A percentile compares a stretch with the other conserved stretches of the same genome.
phyloP scores from a whole-genome alignment of 2,329 filamentous ascomycete genomes.

The Fusarium guadeloupense region DNA sequence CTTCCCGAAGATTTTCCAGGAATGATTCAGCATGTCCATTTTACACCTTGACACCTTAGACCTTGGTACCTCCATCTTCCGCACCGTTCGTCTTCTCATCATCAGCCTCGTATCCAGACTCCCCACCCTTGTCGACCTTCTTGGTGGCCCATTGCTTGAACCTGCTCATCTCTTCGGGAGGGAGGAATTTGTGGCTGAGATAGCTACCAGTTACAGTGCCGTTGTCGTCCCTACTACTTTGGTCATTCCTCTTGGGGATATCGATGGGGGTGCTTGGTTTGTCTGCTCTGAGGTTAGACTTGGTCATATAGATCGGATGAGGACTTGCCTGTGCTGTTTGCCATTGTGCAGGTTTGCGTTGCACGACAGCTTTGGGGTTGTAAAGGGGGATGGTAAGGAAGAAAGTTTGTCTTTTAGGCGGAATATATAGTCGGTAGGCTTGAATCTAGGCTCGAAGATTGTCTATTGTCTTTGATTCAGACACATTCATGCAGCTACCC shows the following conservation, averaged over 20 bases:
- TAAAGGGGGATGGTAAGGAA: not conserved
- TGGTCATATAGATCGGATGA: accelerated
- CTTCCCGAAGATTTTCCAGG: too few relatives aligned
- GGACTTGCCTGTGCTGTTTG: not conserved
- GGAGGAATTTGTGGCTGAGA: not conserved
- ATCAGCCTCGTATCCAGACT: slow-evolving; percentile 6
- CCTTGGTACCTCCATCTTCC: slow-evolving; percentile 5
- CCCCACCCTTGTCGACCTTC: not conserved
- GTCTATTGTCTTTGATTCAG: not conserved
- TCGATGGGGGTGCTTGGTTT: slow-evolving; percentile 1
- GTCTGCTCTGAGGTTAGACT: not conserved
- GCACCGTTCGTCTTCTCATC: slow-evolving; percentile 4
- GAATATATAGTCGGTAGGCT: not conserved
- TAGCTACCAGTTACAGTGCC: not conserved
- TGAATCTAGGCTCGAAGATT: not conserved
- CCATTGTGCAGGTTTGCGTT: not conserved
- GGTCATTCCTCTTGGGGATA: not conserved
- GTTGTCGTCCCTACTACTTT: not conserved
- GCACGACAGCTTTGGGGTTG: not conserved
- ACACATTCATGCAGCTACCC: not conserved
- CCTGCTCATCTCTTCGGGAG: not conserved
- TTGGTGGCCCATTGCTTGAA: not conserved
- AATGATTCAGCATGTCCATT: not conserved
- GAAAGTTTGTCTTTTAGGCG: not conserved
- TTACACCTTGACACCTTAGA: not conserved